phyloP scores from a whole-genome alignment of 495 filamentous ascomycete species.

The Xylaria intraflava region DNA sequence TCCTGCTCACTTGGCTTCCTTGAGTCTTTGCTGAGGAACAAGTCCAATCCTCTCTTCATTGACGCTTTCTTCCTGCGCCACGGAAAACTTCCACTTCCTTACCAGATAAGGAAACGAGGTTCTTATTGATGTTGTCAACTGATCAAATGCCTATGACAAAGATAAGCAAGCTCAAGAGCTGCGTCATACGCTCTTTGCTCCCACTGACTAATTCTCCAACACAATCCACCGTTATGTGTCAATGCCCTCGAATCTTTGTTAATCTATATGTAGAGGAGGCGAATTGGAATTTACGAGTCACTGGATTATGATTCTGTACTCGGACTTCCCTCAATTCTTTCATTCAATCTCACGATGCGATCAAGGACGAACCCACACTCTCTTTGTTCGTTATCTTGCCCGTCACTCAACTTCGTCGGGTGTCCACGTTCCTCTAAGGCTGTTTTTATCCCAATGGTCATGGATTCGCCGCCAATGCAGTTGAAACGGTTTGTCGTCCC shows the following conservation, averaged over 20 bases:
- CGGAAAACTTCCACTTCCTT: too few species aligned
- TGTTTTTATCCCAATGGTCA: background rate
- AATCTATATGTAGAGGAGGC: background rate
- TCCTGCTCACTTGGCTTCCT: too few species aligned
- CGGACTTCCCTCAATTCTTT: constrained; percentile 4
- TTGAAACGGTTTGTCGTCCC: background rate
- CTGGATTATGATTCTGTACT: background rate
- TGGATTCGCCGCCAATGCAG: background rate
- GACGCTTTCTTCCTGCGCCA: too few species aligned
- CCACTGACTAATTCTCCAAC: background rate
- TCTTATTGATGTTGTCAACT: background rate
- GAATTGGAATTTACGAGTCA: background rate
- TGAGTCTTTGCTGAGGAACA: too few species aligned
- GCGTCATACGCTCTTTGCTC: background rate
- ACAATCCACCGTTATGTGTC: background rate
- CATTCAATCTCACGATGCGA: background rate
- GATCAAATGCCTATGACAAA: constrained; percentile 1
- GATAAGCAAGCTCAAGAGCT: background rate
- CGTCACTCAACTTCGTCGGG: background rate
- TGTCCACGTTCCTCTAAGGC: constrained; percentile 1
- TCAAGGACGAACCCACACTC: background rate
- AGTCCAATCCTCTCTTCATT: too few species aligned
- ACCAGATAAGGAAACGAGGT: too few species aligned
- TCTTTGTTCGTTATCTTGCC: constrained; percentile 2
- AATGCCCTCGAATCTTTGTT: background rate